Conservation (phyloP, 306 rosid species). For the Medicago lupulina region DNA sequence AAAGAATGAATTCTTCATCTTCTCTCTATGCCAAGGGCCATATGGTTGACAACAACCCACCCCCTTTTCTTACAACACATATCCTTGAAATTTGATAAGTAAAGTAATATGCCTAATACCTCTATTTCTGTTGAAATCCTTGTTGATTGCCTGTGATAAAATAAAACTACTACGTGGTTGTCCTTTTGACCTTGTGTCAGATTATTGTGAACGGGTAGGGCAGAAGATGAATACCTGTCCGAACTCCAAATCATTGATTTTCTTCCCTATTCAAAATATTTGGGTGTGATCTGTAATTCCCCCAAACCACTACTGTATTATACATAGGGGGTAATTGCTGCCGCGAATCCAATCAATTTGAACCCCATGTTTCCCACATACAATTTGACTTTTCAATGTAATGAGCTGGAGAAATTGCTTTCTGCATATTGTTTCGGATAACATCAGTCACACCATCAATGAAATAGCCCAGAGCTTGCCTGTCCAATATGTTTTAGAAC, state of each 20-base stretch:
- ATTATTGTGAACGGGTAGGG: background rate
- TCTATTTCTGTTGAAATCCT: background rate
- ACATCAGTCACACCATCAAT: background rate
- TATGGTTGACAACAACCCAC: background rate
- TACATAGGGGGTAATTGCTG: background rate
- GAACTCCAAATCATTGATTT: background rate
- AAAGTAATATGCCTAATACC: background rate
- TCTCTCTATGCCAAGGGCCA: background rate
- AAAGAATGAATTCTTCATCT: background rate
- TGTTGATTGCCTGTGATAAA: background rate
- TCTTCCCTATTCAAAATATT: background rate
- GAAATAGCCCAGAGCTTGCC: background rate
- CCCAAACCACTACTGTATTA: background rate
- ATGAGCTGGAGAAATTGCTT: background rate
- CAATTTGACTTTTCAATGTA: background rate
- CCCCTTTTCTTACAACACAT: background rate
- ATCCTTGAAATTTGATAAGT: background rate
- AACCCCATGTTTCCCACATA: background rate
- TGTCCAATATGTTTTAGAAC: background rate
- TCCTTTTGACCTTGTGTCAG: background rate
- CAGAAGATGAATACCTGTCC: background rate
- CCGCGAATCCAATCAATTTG: background rate
- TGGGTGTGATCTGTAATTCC: background rate
- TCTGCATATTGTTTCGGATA: constrained; percentile 1
- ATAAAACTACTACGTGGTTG: background rate